Evolutionary conservation across 306 rosid genomes (phyloP), one percentile per base, ranked within the genome.

Genomic region (Macrotyloma uniflorum): DNA sequence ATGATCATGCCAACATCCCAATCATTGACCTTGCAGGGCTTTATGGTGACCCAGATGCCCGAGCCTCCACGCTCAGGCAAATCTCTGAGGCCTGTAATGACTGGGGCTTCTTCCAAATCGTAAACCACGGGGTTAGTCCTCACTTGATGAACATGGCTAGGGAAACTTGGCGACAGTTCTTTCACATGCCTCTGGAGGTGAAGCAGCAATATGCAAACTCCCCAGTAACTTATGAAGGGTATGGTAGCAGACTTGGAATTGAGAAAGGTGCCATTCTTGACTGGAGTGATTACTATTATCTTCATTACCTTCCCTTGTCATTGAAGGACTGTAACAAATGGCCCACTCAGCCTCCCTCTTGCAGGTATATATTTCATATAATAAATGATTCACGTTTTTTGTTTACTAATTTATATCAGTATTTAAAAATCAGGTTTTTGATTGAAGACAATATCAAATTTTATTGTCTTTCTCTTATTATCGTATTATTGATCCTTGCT

Each of bases 281-380:
- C 68, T 93, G 97, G 98, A 89, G 97, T 72, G 98, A 93, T 67
- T 93, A 93, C 50, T 93, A 89, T 35, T 93, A 23, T 72, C 97
- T 93, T 67, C 98, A 93, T 72, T 90, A 74, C 47, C 95, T 88
- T 70, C 98, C 98, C 2, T 55, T 81, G 16, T 35, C 33, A 0
- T 76, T 93, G 77, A 93, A 91, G 77, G 94, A 88, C 55, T 55
- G 75, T 24, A 81, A 83, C 45, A 93, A 88, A 40, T 93, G 98
- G 98, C 98, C 98, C 20, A 16, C 82, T 38, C 62, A 30, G 1
- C 95, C 92, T 5, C 38, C 57, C 1, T 72, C 67, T 62, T 76
- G 72, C 79, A 67, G 88, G 83, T 66, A 66, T 0, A 2, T 35
- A 6, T 35, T 35, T 35, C 6, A 7, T 35, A 7, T 36, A 5